Evolutionary conservation across 2,329 filamentous ascomycete species (phyloP).

Genomic region (Xylaria sp.): DNA sequence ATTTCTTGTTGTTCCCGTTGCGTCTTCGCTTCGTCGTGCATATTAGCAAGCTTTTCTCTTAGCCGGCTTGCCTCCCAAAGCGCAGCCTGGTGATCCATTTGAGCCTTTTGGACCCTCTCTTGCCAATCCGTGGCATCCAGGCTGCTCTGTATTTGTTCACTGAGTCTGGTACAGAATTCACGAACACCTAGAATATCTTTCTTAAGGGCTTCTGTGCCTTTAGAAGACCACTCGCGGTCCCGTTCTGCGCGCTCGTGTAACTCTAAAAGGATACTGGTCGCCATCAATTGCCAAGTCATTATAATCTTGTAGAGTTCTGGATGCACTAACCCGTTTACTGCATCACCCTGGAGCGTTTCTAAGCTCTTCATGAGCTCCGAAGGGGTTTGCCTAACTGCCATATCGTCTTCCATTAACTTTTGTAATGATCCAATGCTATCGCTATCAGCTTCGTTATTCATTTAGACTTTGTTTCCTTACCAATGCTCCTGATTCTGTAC

Average conservation of each 20-base stretch:
- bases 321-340: slow-evolving; percentile 30
- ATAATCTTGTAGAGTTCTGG: background rate
- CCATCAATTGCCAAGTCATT: slow-evolving; percentile 10
- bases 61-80: slow-evolving; percentile 23
- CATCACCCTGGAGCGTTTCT: slow-evolving; percentile 24
- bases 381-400: slow-evolving; percentile 12
- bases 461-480: slow-evolving; percentile 22
- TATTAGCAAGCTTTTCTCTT: slow-evolving; percentile 26
- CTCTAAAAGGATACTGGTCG: slow-evolving; percentile 21
- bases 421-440: slow-evolving; percentile 33
- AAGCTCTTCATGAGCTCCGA: slow-evolving; percentile 26
- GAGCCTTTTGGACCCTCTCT: slow-evolving; percentile 19
- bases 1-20: slow-evolving; percentile 20
- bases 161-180: slow-evolving; percentile 13
- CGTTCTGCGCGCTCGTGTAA: slow-evolving; percentile 20
- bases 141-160: slow-evolving; percentile 7
- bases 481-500: slow-evolving; percentile 31
- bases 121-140: slow-evolving; percentile 31
- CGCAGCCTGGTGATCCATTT: slow-evolving; percentile 23
- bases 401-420: slow-evolving; percentile 23
- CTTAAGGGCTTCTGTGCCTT: slow-evolving; percentile 14
- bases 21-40: slow-evolving; percentile 7
- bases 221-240: slow-evolving; percentile 13
- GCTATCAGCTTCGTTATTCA: slow-evolving; percentile 14
- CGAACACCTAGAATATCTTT: slow-evolving; percentile 14